These are phyloP conservation scores for Gracilaria gracilis DNA, from an alignment of 23 red algal species.

Conservation along the genomic window DNA sequence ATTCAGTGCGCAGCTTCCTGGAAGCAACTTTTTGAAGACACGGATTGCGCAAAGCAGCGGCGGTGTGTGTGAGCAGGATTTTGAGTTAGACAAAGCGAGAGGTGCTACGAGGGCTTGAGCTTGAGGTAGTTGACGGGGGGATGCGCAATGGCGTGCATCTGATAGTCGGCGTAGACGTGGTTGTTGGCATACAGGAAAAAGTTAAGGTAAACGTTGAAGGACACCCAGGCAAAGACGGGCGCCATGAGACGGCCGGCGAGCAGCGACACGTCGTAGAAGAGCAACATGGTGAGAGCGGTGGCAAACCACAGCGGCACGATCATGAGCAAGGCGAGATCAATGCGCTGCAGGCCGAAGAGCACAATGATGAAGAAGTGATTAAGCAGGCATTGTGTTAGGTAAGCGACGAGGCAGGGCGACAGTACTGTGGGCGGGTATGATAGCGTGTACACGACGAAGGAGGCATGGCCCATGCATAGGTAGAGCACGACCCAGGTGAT, in stretches of 20 bases:
- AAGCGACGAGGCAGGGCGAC: slow-evolving; percentile 28
- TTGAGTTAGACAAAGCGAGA: background rate
- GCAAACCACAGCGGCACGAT: slow-evolving; percentile 62
- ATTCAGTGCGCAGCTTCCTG: background rate
- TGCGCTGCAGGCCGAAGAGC: slow-evolving; percentile 63
- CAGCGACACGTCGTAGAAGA: slow-evolving; percentile 43
- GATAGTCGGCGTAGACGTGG: slow-evolving; percentile 53
- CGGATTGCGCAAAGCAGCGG: background rate
- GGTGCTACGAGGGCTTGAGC: slow-evolving; percentile 19
- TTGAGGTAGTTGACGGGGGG: background rate
- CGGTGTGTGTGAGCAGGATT: background rate
- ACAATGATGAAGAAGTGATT: slow-evolving; percentile 73
- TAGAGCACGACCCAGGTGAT: slow-evolving; percentile 40
- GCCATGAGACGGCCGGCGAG: slow-evolving; percentile 30
- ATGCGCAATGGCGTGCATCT: slow-evolving; percentile 11
- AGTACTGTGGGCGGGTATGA: slow-evolving; percentile 16
- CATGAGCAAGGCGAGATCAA: slow-evolving; percentile 65
- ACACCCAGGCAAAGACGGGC: slow-evolving; percentile 55
- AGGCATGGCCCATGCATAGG: slow-evolving; percentile 54
- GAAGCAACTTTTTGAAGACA: background rate
- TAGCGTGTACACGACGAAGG: slow-evolving; percentile 34
- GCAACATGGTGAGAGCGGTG: slow-evolving; percentile 36
- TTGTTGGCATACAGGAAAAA: slow-evolving; percentile 39
- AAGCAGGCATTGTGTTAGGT: slow-evolving; percentile 48
- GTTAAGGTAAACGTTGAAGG: slow-evolving; percentile 62